These are phyloP conservation scores for Quercus berberidifolia DNA, from an alignment of 306 rosid species.

Conservation along the genomic window DNA sequence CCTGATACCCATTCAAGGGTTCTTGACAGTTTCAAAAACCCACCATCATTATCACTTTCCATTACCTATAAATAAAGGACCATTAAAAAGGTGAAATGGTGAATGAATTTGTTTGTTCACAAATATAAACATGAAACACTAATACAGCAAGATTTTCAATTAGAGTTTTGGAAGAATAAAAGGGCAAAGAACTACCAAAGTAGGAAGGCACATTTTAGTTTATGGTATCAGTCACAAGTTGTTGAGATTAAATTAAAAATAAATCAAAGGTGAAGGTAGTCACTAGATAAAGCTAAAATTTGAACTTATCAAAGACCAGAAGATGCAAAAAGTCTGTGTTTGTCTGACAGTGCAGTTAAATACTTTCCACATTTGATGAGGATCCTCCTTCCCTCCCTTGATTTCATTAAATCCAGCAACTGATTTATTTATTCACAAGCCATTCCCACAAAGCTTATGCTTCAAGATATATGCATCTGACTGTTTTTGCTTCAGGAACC, in stretches of 20 bases:
- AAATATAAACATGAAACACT: neutral
- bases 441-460: neutral
- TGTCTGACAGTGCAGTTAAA: neutral
- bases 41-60: conserved; percentile 39
- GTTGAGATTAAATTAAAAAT: neutral
- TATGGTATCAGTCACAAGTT: conserved; percentile 7
- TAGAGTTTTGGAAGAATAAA: neutral
- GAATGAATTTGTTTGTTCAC: conserved; percentile 5
- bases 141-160: conserved; percentile 6
- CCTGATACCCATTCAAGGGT: conserved; percentile 77
- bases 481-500: neutral
- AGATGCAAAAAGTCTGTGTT: neutral
- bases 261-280: conserved; percentile 1
- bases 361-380: neutral
- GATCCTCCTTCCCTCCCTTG: neutral
- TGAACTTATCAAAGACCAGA: neutral
- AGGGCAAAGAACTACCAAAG: conserved; percentile 7
- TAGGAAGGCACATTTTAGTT: neutral
- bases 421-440: neutral
- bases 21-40: conserved; percentile 70
- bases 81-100: neutral
- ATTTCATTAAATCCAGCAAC: neutral
- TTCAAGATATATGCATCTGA: neutral
- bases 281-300: neutral
- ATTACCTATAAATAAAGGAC: conserved; percentile 39